phyloP scores from a whole-genome alignment of 2,329 filamentous ascomycete genomes.

The Pseudogymnoascus sp. region DNA sequence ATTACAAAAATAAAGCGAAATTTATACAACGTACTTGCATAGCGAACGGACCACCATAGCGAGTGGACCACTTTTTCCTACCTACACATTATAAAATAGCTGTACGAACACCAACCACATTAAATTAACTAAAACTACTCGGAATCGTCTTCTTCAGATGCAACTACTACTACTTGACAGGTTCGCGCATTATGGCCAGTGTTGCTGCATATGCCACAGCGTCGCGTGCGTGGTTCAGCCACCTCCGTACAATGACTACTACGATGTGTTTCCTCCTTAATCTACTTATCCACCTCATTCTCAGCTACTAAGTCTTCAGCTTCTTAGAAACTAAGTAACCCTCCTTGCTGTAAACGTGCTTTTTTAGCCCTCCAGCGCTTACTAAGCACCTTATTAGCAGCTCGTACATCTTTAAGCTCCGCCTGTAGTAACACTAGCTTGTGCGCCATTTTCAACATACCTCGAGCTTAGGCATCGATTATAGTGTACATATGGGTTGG shows the following conservation, averaged over 20 bases:
- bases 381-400: not conserved
- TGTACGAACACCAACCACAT: too few species aligned
- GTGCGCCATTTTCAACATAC: not conserved
- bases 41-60: not conserved
- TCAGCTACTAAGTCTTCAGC: not conserved
- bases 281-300: not conserved
- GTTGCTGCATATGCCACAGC: not conserved
- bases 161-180: too few species aligned
- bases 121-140: too few species aligned
- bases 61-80: not conserved
- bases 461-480: too few species aligned
- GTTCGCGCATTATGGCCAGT: constrained; percentile 3
- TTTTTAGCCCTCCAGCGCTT: too few species aligned
- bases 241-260: not conserved
- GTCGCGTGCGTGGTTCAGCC: not conserved
- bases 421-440: not conserved
- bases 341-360: not conserved
- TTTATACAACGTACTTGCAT: not conserved
- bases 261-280: not conserved
- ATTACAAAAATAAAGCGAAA: too few species aligned
- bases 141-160: too few species aligned
- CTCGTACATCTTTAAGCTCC: not conserved
- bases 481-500: too few species aligned
- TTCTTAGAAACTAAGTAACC: not conserved
- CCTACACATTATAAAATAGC: too few species aligned